Evolutionary conservation across 1,284 basidiomycete species (phyloP).

Genomic region (Cutaneotrichosporon daszewskae): DNA sequence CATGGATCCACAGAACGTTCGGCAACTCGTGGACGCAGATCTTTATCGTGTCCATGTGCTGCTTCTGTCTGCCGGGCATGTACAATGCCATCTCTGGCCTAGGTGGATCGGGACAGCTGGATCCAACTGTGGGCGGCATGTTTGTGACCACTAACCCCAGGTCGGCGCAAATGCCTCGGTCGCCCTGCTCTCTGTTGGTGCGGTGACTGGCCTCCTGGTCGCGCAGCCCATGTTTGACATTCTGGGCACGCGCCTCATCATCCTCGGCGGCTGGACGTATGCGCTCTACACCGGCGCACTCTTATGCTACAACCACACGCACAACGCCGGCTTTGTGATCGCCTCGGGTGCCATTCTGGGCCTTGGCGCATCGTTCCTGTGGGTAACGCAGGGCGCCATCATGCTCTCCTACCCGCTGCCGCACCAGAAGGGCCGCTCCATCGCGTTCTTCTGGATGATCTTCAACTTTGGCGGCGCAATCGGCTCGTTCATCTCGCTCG

Average conservation of each 20-base stretch:
- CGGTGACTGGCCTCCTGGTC: constrained; percentile 17
- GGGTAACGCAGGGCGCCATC: constrained; percentile 75
- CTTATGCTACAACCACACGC: constrained; percentile 54
- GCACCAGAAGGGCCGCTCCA: constrained; percentile 63
- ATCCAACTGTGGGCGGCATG: constrained; percentile 19
- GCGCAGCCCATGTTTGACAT: constrained; percentile 21
- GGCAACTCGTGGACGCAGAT: constrained; percentile 18
- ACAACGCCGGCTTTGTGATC: constrained; percentile 62
- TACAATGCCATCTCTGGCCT: constrained; percentile 21
- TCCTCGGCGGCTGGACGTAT: constrained; percentile 21
- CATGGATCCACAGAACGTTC: too few relatives aligned
- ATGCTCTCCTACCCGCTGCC: constrained; percentile 76
- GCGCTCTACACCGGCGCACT: constrained; percentile 20
- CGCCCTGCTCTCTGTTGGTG: constrained; percentile 18
- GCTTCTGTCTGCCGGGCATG: constrained; percentile 20
- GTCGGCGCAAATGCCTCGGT: constrained; percentile 19
- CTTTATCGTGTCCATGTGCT: constrained; percentile 15
- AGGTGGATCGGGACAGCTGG: constrained; percentile 19
- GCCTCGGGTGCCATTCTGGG: constrained; percentile 73
- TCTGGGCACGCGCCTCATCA: constrained; percentile 16
- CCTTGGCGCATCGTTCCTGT: constrained; percentile 74
- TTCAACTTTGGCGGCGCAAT: constrained; percentile 69
- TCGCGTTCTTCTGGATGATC: constrained; percentile 69
- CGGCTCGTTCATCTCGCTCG: constrained; percentile 61
- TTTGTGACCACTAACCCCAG: background rate